Evolutionary conservation across 345 rosid genomes (phyloP).

Genomic region (Aquilaria sinensis): DNA sequence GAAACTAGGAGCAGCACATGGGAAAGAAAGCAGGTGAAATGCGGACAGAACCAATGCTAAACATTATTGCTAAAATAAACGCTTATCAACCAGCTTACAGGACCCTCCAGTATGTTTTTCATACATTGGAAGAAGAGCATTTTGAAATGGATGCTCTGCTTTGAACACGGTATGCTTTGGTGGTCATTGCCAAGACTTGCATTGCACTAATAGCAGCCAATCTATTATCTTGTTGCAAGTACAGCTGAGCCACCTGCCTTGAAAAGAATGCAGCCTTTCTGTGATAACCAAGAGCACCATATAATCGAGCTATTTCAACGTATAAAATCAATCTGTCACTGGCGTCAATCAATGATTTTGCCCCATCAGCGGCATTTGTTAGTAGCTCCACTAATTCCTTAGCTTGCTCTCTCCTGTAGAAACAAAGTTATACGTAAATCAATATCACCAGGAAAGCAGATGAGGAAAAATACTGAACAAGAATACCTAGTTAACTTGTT

Average conservation of each 20-base stretch:
- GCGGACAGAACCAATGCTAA: no score
- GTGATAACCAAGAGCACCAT: slow-evolving; percentile 86
- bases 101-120: no score
- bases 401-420: slow-evolving; percentile 70
- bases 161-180: slow-evolving; percentile 89
- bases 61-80: no score
- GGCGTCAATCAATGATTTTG: slow-evolving; percentile 90
- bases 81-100: no score
- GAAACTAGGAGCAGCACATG: no score
- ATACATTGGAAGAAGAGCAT: slow-evolving; percentile 34
- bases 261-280: slow-evolving; percentile 97
- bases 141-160: slow-evolving; percentile 73
- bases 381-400: slow-evolving; percentile 92
- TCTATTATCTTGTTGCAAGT: slow-evolving; percentile 88
- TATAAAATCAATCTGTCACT: slow-evolving; percentile 83
- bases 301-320: slow-evolving; percentile 91
- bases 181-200: slow-evolving; percentile 94
- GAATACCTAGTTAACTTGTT: neutral
- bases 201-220: slow-evolving; percentile 93
- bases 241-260: slow-evolving; percentile 96
- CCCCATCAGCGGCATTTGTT: slow-evolving; percentile 94
- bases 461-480: neutral
- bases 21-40: no score
- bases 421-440: slow-evolving; percentile 6
- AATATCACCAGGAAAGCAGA: neutral